These are phyloP conservation scores for Chenopodium formosanum DNA, from an alignment of 148 eudicot species.

Conservation along the genomic window DNA sequence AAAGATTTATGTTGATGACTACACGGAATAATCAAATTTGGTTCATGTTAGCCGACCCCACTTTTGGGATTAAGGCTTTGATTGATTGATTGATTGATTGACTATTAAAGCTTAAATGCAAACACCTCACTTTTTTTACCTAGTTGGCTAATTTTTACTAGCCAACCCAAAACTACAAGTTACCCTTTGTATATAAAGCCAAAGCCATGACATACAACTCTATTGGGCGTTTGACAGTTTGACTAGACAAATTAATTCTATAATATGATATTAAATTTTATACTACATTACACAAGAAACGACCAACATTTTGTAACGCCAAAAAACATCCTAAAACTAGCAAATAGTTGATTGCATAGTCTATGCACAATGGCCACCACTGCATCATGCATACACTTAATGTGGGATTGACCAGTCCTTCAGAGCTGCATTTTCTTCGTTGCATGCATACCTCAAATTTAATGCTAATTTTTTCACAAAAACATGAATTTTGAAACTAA, in stretches of 20 bases:
- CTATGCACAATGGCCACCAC: neutral
- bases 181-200: neutral
- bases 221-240: neutral
- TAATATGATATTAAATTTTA: too few relatives aligned
- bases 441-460: slow-evolving; percentile 1
- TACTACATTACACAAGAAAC: neutral
- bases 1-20: too few relatives aligned
- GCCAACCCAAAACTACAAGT: neutral
- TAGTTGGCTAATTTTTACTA: neutral
- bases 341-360: neutral
- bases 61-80: too few relatives aligned
- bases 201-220: too few relatives aligned
- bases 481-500: too few relatives aligned
- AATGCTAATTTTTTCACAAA: neutral
- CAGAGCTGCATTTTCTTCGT: neutral
- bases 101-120: slow-evolving; percentile 2
- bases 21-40: too few relatives aligned
- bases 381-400: neutral
- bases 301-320: neutral
- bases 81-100: too few relatives aligned
- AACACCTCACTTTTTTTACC: neutral
- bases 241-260: too few relatives aligned
- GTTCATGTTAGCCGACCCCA: too few relatives aligned
- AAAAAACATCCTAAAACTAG: slow-evolving; percentile 8
- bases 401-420: slow-evolving; percentile 12